These are phyloP conservation scores for Hansenula lynferdii DNA, from an alignment of 1,139 yeast genomes.

Conservation along the genomic window DNA sequence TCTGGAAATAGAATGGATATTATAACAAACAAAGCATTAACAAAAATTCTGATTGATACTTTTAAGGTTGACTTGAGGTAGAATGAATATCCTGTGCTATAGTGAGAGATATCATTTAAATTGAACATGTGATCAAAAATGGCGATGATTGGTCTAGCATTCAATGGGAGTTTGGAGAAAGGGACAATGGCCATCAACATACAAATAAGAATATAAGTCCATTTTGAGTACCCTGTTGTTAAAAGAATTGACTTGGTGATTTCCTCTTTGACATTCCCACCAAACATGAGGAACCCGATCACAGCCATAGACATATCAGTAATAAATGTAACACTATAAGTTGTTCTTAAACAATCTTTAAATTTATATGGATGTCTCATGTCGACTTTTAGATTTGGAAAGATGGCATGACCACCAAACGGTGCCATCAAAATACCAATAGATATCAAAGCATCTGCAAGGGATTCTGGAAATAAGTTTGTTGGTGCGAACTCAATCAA, in stretches of 20 bases:
- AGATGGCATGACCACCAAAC: constrained; percentile 89
- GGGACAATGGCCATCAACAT: constrained; percentile 78
- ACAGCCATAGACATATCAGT: constrained; percentile 77
- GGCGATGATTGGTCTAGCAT: constrained; percentile 81
- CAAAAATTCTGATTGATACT: constrained; percentile 29
- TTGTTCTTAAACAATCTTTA: constrained; percentile 42
- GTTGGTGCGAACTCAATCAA: constrained; percentile 48
- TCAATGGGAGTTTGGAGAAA: constrained; percentile 80
- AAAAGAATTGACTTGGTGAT: constrained; percentile 71
- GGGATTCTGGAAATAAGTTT: constrained; percentile 47
- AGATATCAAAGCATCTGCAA: constrained; percentile 48
- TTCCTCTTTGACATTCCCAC: constrained; percentile 69
- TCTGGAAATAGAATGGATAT: constrained; percentile 63
- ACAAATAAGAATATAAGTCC: constrained; percentile 61
- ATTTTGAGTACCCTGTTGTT: constrained; percentile 68
- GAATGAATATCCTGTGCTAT: too few relatives aligned
- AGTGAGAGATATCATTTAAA: constrained; percentile 28
- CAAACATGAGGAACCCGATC: constrained; percentile 87
- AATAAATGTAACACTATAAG: constrained; percentile 62
- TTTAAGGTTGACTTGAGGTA: constrained; percentile 10
- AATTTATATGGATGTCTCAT: constrained; percentile 72
- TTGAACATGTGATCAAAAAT: constrained; percentile 49
- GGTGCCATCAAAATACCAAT: constrained; percentile 81
- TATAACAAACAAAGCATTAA: constrained; percentile 38
- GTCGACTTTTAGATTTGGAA: constrained; percentile 74